phyloP scores from a whole-genome alignment of 352 stramenopile species.

The Pythium coloratum region DNA sequence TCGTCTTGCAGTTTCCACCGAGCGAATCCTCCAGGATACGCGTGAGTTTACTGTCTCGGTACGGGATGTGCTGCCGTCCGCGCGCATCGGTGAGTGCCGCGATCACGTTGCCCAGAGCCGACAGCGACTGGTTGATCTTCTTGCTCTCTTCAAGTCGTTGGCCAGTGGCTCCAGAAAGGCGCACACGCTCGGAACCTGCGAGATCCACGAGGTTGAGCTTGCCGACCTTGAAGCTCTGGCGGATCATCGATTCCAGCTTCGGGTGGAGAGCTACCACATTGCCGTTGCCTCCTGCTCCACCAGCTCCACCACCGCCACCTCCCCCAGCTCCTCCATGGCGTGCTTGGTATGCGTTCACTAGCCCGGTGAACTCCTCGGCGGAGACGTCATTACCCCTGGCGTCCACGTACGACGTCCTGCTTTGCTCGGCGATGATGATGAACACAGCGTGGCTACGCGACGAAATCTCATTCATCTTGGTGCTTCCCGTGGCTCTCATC shows the following conservation, averaged over 20 bases:
- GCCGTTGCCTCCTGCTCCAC: constrained; percentile 8
- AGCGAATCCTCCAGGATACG: constrained; percentile 89
- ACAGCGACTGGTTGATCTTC: constrained; percentile 94
- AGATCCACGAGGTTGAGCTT: constrained; percentile 95
- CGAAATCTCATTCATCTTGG: constrained; percentile 90
- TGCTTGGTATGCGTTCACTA: constrained; percentile 77
- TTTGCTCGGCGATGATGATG: constrained; percentile 95
- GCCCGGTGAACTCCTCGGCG: constrained; percentile 80
- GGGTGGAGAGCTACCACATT: constrained; percentile 46
- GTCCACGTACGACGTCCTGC: constrained; percentile 89
- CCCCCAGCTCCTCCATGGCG: constrained; percentile 31
- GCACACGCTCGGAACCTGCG: constrained; percentile 89
- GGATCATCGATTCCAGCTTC: constrained; percentile 87
- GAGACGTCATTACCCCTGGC: constrained; percentile 75
- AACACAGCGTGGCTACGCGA: constrained; percentile 92
- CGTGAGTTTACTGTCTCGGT: constrained; percentile 94
- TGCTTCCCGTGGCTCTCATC: constrained; percentile 81
- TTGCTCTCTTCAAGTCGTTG: constrained; percentile 90
- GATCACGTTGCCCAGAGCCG: constrained; percentile 90
- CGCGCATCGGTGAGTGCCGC: constrained; percentile 86
- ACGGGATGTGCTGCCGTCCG: constrained; percentile 90
- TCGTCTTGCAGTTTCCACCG: constrained; percentile 94
- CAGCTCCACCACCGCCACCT: constrained; percentile 17
- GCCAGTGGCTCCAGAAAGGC: constrained; percentile 83
- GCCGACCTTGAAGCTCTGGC: constrained; percentile 93